phyloP scores from a whole-genome alignment of 495 filamentous ascomycete genomes.

The Neurospora tetraspora region DNA sequence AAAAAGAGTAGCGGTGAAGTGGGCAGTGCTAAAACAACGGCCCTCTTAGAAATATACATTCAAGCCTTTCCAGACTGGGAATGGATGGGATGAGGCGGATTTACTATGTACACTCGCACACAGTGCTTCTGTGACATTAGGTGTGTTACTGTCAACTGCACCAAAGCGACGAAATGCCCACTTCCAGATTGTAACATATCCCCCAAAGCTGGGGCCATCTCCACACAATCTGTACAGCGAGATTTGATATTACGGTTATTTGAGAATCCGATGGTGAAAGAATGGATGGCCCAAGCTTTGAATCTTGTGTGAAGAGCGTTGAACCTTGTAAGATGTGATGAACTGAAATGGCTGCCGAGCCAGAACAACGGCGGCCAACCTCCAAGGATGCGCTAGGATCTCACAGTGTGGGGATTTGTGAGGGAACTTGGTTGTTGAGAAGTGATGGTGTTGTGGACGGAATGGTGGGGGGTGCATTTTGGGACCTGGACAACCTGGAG shows the following conservation, averaged over 20 bases:
- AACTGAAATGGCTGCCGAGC: background rate
- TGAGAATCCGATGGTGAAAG: background rate
- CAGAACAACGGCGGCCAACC: background rate
- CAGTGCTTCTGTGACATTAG: background rate
- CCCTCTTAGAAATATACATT: background rate
- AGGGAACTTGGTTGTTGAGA: background rate
- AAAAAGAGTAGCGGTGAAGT: background rate
- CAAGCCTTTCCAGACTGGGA: background rate
- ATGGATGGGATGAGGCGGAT: background rate
- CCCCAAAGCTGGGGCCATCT: background rate
- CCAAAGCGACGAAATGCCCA: background rate
- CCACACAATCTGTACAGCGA: background rate
- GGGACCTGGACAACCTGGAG: background rate
- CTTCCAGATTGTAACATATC: background rate
- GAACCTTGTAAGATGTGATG: background rate
- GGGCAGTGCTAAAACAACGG: background rate
- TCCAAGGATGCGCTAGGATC: background rate
- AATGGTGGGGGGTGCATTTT: background rate
- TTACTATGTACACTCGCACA: background rate
- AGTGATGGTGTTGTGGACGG: background rate
- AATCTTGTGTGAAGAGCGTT: background rate
- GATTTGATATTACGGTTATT: background rate
- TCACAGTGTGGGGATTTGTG: background rate
- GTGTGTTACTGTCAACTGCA: background rate
- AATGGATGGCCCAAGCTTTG: background rate